Percentiles rank a stretch among this genome's conserved stretches.
Evolutionary conservation across 169 alveolate species (phyloP).

Genomic region (Cryptosporidium viatorum): DNA sequence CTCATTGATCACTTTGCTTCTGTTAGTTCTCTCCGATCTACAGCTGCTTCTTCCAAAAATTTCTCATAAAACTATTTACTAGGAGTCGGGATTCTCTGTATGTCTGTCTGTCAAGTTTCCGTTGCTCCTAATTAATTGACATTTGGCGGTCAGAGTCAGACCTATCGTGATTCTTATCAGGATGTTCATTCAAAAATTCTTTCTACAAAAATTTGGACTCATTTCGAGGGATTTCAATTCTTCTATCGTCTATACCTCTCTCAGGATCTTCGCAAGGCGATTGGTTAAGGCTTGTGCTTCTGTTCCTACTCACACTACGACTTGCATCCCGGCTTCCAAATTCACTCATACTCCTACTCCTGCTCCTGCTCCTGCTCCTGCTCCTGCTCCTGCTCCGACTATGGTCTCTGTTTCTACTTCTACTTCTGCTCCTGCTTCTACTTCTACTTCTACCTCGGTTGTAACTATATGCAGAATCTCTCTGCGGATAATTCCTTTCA

Average conservation of each 20-base stretch:
- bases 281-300: slow-evolving; percentile 1
- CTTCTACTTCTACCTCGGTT: background rate
- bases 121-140: background rate
- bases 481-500: background rate
- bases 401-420: background rate
- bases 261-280: background rate
- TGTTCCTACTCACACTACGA: background rate
- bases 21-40: background rate
- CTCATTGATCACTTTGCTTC: slow-evolving; percentile 9
- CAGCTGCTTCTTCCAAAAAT: slow-evolving; percentile 8
- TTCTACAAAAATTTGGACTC: background rate
- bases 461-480: slow-evolving; percentile 8
- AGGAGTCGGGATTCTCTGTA: background rate
- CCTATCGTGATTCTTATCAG: background rate
- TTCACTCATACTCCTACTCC: background rate
- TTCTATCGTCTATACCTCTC: background rate
- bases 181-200: background rate
- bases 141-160: background rate
- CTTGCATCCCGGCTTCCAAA: background rate
- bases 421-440: background rate
- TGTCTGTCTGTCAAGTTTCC: background rate
- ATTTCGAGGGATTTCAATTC: background rate
- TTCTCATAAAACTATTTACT: background rate
- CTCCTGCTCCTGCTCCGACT: background rate
- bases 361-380: no score